phyloP scores from a whole-genome alignment of 148 eudicot species.

The Diospyros kaki region DNA sequence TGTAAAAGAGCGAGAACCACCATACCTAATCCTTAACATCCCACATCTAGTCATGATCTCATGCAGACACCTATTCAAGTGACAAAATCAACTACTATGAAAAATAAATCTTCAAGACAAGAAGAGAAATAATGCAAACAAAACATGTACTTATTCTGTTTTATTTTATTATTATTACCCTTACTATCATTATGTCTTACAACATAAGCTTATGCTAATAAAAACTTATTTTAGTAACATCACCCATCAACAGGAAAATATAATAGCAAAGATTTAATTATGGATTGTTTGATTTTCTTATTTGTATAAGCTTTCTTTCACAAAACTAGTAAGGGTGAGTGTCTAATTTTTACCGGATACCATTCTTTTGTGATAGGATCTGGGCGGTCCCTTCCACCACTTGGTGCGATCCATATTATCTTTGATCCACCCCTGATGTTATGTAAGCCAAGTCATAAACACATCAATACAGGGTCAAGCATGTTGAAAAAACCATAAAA shows the following conservation, averaged over 20 bases:
- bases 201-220: too few relatives aligned
- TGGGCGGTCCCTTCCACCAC: slow-evolving; percentile 99
- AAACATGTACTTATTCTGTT: neutral
- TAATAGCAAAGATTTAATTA: neutral
- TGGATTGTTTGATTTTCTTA: neutral
- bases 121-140: neutral
- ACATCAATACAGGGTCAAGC: neutral
- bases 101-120: neutral
- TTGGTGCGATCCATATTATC: slow-evolving; percentile 98
- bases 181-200: too few relatives aligned
- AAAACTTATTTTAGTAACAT: neutral
- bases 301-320: neutral
- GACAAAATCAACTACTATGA: neutral
- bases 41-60: slow-evolving; percentile 2
- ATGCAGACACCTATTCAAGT: neutral
- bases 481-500: neutral
- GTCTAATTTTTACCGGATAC: slow-evolving; percentile 50
- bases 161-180: too few relatives aligned
- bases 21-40: neutral
- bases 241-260: slow-evolving; percentile 2
- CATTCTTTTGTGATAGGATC: slow-evolving; percentile 79
- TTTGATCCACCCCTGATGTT: slow-evolving; percentile 75
- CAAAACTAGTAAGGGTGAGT: neutral
- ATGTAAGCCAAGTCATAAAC: slow-evolving; percentile 13
- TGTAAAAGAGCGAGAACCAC: neutral